Evolutionary conservation across 1,284 basidiomycete species (phyloP).

Genomic region (Leccinum huronense): DNA sequence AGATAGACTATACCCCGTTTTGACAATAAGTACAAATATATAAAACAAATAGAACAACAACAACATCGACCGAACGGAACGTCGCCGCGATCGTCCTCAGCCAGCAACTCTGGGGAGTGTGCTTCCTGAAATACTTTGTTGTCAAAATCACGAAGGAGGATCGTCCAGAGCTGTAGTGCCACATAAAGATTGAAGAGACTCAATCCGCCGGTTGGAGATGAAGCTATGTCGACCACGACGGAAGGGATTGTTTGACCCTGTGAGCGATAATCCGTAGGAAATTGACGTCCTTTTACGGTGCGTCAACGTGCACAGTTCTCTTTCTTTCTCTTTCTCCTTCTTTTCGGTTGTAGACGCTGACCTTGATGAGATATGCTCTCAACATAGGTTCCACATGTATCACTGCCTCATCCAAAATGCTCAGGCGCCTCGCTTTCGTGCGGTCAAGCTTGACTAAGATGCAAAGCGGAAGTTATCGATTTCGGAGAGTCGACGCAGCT

Average conservation of each 20-base stretch:
- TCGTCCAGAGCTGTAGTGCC: background rate
- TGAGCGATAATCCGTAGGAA: background rate
- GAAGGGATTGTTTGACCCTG: background rate
- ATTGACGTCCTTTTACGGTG: background rate
- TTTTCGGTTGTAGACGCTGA: background rate
- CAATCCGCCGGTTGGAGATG: background rate
- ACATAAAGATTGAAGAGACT: background rate
- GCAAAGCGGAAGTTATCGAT: too few species aligned
- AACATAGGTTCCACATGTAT: too few species aligned
- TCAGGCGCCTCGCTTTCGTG: too few species aligned
- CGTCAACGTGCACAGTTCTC: background rate
- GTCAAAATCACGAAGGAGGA: background rate
- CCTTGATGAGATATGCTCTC: too few species aligned
- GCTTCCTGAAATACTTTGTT: background rate
- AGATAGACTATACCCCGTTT: too few species aligned
- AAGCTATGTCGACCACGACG: background rate
- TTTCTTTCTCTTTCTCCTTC: background rate
- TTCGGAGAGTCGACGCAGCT: too few species aligned
- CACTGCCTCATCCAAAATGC: too few species aligned
- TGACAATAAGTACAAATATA: too few species aligned
- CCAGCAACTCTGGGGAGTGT: background rate
- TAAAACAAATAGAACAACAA: too few species aligned
- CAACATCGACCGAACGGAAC: too few species aligned
- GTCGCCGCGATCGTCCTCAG: background rate
- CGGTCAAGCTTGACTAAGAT: too few species aligned